Base-by-base conservation (phyloP, 371 early-diverging fungal species). In the Gilbertella persicaria region DNA sequence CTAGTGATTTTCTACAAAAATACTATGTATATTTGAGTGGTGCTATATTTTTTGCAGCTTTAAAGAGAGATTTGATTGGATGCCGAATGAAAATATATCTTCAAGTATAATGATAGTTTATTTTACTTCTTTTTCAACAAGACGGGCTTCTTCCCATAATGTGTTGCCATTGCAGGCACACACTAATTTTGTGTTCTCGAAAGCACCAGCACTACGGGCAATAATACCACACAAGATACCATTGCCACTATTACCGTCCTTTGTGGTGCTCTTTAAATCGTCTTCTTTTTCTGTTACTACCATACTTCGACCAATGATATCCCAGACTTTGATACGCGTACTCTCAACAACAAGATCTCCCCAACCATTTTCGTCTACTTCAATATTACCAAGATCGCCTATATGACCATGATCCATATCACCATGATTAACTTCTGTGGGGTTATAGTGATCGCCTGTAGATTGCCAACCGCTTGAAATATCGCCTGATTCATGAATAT, bases 161-260 rank as follows among this genome's bases (percentile, higher is more conserved):
- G 95, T 95, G 50, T 82, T 80, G 16, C 95, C 95, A 26, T 72
- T 75, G 64, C 95, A 95, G 23, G 89, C 86, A 63, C 95, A 95
- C n/a, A 95, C 83, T 64, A 79, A 78, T 60, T 95, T 95, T 23
- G 80, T 80, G 58, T 95, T 95, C 62, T 94, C 90, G 76, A 95
- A 95, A 29, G 88, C 82, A 33, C 95, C 95, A 4, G 95, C 94
- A 38, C 87, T 87, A 58, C 95, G 79, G 4, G 95, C 95, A 65
- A 95, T 75, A 46, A 95, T 85, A 29, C 95, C 95, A 45, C 87
- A 83, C 28, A 92, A 64, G 8, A 88, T 61, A 24, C 88, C 88
- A n/a, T 73, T 67, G 7, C 87, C 88, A 46, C 85, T 82, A 39
- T 63, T 64, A 5, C 88, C 87, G 62, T 84, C 77, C 39, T 70